A percentile compares a stretch with the other conserved stretches of the same genome.
Evolutionary conservation across 257 asterid species (phyloP).

Genomic region (Jaltomata sinuosa): DNA sequence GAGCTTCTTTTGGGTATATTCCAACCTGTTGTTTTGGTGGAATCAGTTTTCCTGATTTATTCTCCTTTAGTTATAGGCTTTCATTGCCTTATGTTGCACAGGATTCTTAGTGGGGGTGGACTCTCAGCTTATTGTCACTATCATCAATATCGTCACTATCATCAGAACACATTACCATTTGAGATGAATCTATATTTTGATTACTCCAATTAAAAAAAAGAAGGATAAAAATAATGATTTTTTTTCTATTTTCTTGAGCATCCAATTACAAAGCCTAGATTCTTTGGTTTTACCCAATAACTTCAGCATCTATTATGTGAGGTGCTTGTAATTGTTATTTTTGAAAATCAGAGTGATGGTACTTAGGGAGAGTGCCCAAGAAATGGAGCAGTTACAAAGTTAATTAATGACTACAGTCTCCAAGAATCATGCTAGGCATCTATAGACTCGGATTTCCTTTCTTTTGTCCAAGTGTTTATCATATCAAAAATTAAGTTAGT

Average conservation of each 20-base stretch:
- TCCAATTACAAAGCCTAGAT: background rate
- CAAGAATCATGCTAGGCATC: background rate
- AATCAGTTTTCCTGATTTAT: background rate
- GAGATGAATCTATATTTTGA: background rate
- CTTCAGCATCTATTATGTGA: background rate
- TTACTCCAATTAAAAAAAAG: background rate
- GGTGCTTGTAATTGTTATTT: background rate
- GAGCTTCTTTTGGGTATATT: background rate
- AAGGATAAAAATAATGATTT: background rate
- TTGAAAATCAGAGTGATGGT: background rate
- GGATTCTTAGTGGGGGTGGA: background rate
- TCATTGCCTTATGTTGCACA: background rate
- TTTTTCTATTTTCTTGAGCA: background rate
- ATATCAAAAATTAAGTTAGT: background rate
- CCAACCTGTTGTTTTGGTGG: background rate
- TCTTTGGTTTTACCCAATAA: background rate
- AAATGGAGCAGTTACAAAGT: background rate
- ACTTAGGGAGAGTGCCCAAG: background rate
- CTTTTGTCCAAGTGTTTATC: background rate
- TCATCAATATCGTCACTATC: too few relatives aligned
- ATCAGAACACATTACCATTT: background rate
- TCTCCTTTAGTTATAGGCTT: background rate
- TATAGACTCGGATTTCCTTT: background rate
- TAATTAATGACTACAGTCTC: background rate
- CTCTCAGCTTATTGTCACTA: background rate